Conservation (phyloP, 306 rosid genomes). For the Mimosa pudica region DNA sequence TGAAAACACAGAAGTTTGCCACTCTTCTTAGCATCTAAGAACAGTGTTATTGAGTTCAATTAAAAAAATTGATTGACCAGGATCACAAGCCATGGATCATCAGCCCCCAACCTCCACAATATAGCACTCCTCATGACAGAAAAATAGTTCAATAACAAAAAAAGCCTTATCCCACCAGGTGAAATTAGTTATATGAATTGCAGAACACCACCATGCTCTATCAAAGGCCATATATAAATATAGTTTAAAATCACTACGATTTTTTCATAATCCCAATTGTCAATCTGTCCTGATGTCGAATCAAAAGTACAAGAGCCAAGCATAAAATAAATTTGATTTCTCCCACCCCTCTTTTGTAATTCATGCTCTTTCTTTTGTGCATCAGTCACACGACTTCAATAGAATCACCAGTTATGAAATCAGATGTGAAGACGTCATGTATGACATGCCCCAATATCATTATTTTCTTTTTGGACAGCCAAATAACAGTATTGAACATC, state of each 20-base stretch:
- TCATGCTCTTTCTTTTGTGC: background rate
- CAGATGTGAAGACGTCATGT: background rate
- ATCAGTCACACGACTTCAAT: background rate
- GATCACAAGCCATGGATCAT: conserved; percentile 14
- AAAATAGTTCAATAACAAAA: background rate
- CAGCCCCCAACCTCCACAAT: conserved; percentile 9
- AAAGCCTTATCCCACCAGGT: too few species aligned
- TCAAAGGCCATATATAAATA: too few species aligned
- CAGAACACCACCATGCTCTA: too few species aligned
- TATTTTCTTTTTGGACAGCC: too few species aligned
- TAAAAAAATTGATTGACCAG: background rate
- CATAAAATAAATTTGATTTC: background rate
- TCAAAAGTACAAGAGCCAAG: background rate
- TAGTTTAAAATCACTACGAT: background rate
- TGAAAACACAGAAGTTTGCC: background rate
- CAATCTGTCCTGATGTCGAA: background rate
- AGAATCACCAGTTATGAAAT: background rate
- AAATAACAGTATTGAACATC: background rate
- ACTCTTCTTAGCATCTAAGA: background rate
- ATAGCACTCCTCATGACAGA: background rate
- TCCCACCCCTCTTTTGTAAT: background rate
- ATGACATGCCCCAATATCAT: conserved; percentile 10
- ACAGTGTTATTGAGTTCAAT: background rate
- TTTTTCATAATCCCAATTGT: background rate
- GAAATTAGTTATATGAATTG: too few species aligned